phyloP scores from a whole-genome alignment of 768 basidiomycete genomes.

The Goffeauzyma gilvescens region DNA sequence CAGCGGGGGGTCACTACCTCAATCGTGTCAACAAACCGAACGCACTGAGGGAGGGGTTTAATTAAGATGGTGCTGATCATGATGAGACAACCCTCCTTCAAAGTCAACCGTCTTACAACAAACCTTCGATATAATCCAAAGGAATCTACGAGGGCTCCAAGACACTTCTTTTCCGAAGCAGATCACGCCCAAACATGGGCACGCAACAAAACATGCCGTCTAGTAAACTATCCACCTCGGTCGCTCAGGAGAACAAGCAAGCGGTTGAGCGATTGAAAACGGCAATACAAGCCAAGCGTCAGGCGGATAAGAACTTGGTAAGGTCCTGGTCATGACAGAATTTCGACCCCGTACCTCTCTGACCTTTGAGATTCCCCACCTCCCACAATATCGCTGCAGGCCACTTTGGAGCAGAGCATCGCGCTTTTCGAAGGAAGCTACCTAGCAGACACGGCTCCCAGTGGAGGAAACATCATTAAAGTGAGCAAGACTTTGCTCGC shows the following conservation, averaged over 20 bases:
- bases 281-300: slow-evolving; percentile 1
- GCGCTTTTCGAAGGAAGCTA: slow-evolving; percentile 35
- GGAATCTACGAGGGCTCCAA: too few relatives aligned
- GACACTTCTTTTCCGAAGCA: too few relatives aligned
- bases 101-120: too few relatives aligned
- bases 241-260: background rate
- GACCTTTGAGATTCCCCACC: background rate
- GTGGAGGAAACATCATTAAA: slow-evolving; percentile 35
- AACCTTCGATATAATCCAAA: too few relatives aligned
- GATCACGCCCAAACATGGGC: too few relatives aligned
- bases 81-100: too few relatives aligned
- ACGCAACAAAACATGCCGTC: too few relatives aligned
- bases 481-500: slow-evolving; percentile 9
- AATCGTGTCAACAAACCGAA: too few relatives aligned
- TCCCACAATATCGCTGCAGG: slow-evolving; percentile 14
- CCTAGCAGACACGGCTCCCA: slow-evolving; percentile 29
- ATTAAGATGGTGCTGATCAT: too few relatives aligned
- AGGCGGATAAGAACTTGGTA: slow-evolving; percentile 5
- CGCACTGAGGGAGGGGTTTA: too few relatives aligned
- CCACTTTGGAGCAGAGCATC: slow-evolving; percentile 32
- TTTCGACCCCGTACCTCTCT: background rate
- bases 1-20: too few relatives aligned
- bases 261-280: background rate
- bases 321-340: background rate
- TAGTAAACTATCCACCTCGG: too few relatives aligned